Conservation (phyloP, 768 basidiomycete genomes). For the Lentinula aciculospora region DNA sequence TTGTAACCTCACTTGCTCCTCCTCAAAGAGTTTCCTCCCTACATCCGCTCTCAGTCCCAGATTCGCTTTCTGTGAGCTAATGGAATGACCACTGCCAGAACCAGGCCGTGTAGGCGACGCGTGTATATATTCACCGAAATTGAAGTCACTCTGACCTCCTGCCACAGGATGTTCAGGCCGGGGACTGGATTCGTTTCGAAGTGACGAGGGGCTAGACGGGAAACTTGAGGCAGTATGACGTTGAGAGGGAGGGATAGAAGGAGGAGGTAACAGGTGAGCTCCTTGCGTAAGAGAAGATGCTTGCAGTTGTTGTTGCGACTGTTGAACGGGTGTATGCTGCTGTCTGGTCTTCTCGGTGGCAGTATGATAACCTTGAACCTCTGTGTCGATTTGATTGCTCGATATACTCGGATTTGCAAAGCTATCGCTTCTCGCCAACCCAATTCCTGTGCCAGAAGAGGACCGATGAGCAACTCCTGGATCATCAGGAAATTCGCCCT, state of each 20-base stretch:
- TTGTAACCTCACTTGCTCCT: conserved; percentile 50
- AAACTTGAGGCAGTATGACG: not conserved
- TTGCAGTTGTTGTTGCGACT: not conserved
- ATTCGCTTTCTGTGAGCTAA: conserved; percentile 27
- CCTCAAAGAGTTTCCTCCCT: conserved; percentile 66
- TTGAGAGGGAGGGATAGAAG: conserved; percentile 21
- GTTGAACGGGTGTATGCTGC: not conserved
- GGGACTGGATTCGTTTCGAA: conserved; percentile 9
- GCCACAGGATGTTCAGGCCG: conserved; percentile 14
- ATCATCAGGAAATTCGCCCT: conserved; percentile 12
- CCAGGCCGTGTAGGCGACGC: conserved; percentile 54
- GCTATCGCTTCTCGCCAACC: conserved; percentile 27
- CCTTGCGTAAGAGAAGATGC: not conserved
- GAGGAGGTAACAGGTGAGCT: conserved; percentile 26
- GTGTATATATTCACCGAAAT: conserved; percentile 68
- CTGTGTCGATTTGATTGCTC: conserved; percentile 30
- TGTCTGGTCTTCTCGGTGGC: not conserved
- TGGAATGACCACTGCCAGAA: not conserved
- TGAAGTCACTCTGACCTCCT: conserved; percentile 35
- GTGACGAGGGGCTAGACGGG: conserved; percentile 9
- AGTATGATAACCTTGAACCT: not conserved
- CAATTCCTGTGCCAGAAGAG: not conserved
- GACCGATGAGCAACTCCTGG: not conserved
- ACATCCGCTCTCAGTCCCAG: conserved; percentile 56
- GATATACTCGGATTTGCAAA: conserved; percentile 40